Percentiles rank a stretch among this genome's conserved stretches.
Evolutionary conservation across 768 basidiomycete genomes (phyloP).

Genomic region (Erythrobasidium yunnanense): DNA sequence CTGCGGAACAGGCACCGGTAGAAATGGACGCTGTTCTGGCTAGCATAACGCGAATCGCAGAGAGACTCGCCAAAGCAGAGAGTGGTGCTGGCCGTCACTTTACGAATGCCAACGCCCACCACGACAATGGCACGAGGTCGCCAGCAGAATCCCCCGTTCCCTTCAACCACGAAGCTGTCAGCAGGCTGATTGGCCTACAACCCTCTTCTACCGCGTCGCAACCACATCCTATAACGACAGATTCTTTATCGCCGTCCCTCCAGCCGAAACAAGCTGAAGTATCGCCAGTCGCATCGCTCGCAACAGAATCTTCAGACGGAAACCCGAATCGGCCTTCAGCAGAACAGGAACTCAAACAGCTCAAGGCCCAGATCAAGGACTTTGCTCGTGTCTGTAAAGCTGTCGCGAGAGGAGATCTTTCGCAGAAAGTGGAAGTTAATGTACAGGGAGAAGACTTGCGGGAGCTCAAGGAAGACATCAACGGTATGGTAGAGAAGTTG

Average conservation of each 20-base stretch:
- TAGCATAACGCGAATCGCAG: constrained; percentile 30
- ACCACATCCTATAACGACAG: background rate
- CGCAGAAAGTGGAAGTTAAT: constrained; percentile 66
- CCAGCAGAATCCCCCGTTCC: too few species aligned
- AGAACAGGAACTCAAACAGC: constrained; percentile 58
- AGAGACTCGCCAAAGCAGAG: constrained; percentile 17
- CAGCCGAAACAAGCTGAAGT: too few species aligned
- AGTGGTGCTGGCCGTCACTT: too few species aligned
- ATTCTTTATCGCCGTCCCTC: too few species aligned
- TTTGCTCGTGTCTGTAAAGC: constrained; percentile 71
- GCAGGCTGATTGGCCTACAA: background rate
- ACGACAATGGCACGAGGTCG: too few species aligned
- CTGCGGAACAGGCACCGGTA: background rate
- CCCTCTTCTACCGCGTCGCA: background rate
- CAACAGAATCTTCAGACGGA: background rate
- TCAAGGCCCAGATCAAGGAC: constrained; percentile 75
- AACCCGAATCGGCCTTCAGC: constrained; percentile 20
- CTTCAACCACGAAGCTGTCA: constrained; percentile 6
- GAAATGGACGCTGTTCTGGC: constrained; percentile 36
- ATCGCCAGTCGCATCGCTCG: too few species aligned
- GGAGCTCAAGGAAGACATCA: constrained; percentile 67
- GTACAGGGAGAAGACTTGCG: constrained; percentile 71
- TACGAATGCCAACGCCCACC: too few species aligned
- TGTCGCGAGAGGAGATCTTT: constrained; percentile 62
- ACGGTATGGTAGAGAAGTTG: constrained; percentile 56